These are phyloP conservation scores for Cladosporium halotolerans DNA, from an alignment of 2,329 filamentous ascomycete genomes.

Conservation along the genomic window DNA sequence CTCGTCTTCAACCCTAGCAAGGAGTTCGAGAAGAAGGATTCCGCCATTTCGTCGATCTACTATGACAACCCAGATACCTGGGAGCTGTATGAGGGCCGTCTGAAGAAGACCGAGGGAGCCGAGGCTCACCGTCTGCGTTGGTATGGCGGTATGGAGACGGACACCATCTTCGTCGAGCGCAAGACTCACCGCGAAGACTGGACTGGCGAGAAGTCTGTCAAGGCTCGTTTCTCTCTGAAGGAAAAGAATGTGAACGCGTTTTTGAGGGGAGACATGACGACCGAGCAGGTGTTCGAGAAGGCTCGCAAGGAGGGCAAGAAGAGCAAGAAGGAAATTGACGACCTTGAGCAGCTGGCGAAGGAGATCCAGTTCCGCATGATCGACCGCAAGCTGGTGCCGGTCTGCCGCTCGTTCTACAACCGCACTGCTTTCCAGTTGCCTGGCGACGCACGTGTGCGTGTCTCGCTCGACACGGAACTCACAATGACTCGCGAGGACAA, in stretches of 20 bases:
- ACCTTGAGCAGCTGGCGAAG: slow-evolving; percentile 80
- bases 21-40: slow-evolving; percentile 84
- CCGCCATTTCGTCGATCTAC: slow-evolving; percentile 96
- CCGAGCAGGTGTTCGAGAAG: slow-evolving; percentile 90
- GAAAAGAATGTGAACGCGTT: slow-evolving; percentile 97
- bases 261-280: slow-evolving; percentile 74
- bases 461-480: slow-evolving; percentile 92
- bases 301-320: slow-evolving; percentile 94
- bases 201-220: slow-evolving; percentile 98
- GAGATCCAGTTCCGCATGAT: slow-evolving; percentile 93
- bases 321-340: slow-evolving; percentile 79
- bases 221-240: slow-evolving; percentile 89
- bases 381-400: slow-evolving; percentile 77
- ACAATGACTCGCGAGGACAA: slow-evolving; percentile 96
- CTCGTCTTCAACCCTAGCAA: slow-evolving; percentile 97
- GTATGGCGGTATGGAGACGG: slow-evolving; percentile 94
- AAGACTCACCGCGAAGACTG: slow-evolving; percentile 98
- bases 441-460: slow-evolving; percentile 89
- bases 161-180: slow-evolving; percentile 93
- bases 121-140: slow-evolving; percentile 93
- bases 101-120: slow-evolving; percentile 97
- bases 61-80: slow-evolving; percentile 92
- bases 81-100: slow-evolving; percentile 86
- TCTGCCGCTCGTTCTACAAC: slow-evolving; percentile 95
- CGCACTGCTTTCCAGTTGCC: slow-evolving; percentile 96